These are phyloP conservation scores for Colletotrichum sp. DNA, from an alignment of 2,329 filamentous ascomycete species.

Conservation along the genomic window DNA sequence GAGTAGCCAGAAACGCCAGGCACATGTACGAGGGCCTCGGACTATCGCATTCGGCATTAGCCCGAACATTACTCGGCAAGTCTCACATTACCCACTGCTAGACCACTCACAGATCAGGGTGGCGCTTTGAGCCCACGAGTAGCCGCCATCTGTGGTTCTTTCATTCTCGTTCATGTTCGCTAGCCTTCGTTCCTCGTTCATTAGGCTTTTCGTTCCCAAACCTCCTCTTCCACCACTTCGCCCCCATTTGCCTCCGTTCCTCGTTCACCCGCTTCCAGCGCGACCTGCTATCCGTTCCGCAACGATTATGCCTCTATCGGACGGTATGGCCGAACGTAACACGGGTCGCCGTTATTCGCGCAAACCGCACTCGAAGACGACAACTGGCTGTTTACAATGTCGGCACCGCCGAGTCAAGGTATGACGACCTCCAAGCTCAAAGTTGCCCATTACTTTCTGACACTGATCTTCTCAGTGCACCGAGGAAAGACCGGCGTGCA, in stretches of 20 bases:
- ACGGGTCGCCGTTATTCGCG: background rate
- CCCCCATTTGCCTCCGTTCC: background rate
- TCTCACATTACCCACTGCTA: background rate
- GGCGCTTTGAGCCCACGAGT: background rate
- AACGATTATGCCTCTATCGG: background rate
- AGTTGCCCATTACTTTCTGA: background rate
- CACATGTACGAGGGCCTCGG: background rate
- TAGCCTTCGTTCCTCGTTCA: background rate
- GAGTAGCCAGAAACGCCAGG: background rate
- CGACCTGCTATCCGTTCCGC: background rate
- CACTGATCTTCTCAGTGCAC: slow-evolving; percentile 1
- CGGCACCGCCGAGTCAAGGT: slow-evolving; percentile 24
- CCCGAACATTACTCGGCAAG: background rate
- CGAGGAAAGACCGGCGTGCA: slow-evolving; percentile 18
- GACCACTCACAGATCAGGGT: background rate
- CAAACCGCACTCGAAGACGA: slow-evolving; percentile 19
- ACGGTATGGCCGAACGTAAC: background rate
- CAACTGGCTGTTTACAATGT: slow-evolving; percentile 18
- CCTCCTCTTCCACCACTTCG: background rate
- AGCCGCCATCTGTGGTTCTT: background rate
- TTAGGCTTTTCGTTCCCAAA: background rate
- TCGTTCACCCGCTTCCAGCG: background rate
- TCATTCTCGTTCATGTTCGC: slow-evolving; percentile 26
- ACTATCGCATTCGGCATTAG: background rate
- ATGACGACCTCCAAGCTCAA: background rate